These are phyloP conservation scores for Debaryomyces robertsiae DNA, from an alignment of 1,139 yeast genomes.

Conservation along the genomic window DNA sequence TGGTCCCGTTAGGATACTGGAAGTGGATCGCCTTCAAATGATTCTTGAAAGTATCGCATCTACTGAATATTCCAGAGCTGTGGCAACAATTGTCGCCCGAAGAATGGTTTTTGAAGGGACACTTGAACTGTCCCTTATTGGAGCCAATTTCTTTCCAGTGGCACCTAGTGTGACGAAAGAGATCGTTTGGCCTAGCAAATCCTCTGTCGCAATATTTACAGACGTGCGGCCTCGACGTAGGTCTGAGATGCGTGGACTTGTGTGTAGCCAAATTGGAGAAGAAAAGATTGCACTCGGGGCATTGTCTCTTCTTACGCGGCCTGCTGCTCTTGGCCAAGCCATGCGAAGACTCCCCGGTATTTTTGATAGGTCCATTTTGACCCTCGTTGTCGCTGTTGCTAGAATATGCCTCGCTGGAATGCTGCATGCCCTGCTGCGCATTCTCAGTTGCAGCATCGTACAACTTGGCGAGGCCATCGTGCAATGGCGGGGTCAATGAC, in stretches of 20 bases:
- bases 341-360: too few species aligned
- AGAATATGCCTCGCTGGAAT: conserved; percentile 4
- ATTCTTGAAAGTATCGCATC: conserved; percentile 91
- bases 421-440: not conserved
- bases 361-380: too few species aligned
- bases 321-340: conserved; percentile 28
- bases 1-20: conserved; percentile 85
- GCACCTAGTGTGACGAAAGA: conserved; percentile 79
- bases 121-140: conserved; percentile 50
- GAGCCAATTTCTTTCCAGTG: conserved; percentile 72
- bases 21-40: conserved; percentile 90
- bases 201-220: conserved; percentile 82
- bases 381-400: conserved; percentile 11
- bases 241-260: conserved; percentile 76
- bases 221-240: conserved; percentile 72
- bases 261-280: conserved; percentile 87
- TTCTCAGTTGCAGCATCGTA: conserved; percentile 7
- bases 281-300: conserved; percentile 76
- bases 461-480: conserved; percentile 6
- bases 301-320: conserved; percentile 77
- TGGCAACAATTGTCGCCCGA: conserved; percentile 60
- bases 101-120: conserved; percentile 42
- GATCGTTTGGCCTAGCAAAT: conserved; percentile 85
- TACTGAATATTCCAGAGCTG: conserved; percentile 76
- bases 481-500: conserved; percentile 1